Conservation (phyloP, 1,139 yeast genomes). For the Entelexis sorbosivorans region DNA sequence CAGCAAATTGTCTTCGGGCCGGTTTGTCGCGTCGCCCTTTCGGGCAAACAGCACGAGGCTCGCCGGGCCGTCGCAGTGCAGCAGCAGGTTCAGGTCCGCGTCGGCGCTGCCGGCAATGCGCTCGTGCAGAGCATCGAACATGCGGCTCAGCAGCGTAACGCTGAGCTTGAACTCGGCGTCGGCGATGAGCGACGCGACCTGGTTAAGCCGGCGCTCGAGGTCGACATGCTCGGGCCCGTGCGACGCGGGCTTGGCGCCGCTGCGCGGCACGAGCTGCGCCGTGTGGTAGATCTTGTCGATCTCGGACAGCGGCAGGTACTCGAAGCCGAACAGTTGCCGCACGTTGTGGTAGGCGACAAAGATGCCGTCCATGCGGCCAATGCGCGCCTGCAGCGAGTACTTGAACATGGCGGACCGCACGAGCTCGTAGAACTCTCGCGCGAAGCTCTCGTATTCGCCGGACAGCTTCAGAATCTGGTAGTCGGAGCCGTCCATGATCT, state of each 20-base stretch:
- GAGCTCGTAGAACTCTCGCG: constrained; percentile 67
- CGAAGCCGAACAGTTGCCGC: constrained; percentile 73
- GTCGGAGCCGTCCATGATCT: constrained; percentile 43
- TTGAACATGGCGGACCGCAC: constrained; percentile 67
- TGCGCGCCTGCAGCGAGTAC: constrained; percentile 81
- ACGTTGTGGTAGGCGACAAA: constrained; percentile 85
- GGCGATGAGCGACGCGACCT: constrained; percentile 45
- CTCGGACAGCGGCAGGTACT: constrained; percentile 65
- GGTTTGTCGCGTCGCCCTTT: constrained; percentile 19
- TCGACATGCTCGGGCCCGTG: constrained; percentile 1
- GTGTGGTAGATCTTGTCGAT: constrained; percentile 55
- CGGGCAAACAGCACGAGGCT: constrained; percentile 28
- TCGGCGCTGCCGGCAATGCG: constrained; percentile 24
- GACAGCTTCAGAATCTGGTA: constrained; percentile 52
- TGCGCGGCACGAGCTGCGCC: constrained; percentile 23
- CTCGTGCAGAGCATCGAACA: constrained; percentile 38
- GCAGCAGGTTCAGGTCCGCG: constrained; percentile 24
- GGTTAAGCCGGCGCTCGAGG: constrained; percentile 23
- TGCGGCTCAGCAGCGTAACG: constrained; percentile 43
- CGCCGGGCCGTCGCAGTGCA: constrained; percentile 25
- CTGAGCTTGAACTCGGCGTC: constrained; percentile 62
- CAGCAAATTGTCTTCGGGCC: not conserved
- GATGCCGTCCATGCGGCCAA: constrained; percentile 95
- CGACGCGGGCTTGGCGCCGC: constrained; percentile 22
- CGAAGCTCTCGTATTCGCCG: constrained; percentile 68